phyloP scores from a whole-genome alignment of 164 flowering plant genomes.

The Buxus sempervirens region DNA sequence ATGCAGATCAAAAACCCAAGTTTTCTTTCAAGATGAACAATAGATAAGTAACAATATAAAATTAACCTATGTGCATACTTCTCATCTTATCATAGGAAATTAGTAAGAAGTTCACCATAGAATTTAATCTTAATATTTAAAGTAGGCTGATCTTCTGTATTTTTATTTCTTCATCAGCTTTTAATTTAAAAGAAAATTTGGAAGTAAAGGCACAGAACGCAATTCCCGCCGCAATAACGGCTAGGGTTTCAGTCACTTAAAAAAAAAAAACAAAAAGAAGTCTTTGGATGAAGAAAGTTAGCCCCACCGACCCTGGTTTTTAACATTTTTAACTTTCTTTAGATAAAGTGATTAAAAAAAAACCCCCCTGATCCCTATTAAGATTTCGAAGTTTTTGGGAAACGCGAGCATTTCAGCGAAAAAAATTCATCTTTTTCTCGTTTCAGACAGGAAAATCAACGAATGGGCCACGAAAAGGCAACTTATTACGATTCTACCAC shows the following conservation, averaged over 20 bases:
- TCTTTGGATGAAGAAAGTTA: background rate
- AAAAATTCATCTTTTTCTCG: background rate
- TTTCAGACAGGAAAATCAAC: no score
- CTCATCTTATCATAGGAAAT: no score
- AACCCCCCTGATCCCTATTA: background rate
- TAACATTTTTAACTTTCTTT: background rate
- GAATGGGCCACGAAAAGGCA: background rate
- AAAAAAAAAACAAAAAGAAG: background rate
- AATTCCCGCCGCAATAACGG: slow-evolving; percentile 65
- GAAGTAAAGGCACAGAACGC: slow-evolving; percentile 21
- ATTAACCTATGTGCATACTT: no score
- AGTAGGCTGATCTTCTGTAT: no score
- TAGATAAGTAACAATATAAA: no score
- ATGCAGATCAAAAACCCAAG: no score
- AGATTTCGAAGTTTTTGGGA: slow-evolving; percentile 1
- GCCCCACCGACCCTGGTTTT: slow-evolving; percentile 9
- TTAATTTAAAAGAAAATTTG: background rate
- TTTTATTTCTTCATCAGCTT: no score
- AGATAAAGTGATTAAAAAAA: background rate
- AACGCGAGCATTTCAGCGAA: background rate
- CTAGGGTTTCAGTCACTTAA: background rate
- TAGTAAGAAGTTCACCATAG: no score
- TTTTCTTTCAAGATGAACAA: no score
- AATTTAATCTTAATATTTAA: no score
- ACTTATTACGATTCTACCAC: slow-evolving; percentile 27